These are phyloP conservation scores for Coemansia sp. DNA, from an alignment of 192 early-diverging fungal species.

Conservation along the genomic window DNA sequence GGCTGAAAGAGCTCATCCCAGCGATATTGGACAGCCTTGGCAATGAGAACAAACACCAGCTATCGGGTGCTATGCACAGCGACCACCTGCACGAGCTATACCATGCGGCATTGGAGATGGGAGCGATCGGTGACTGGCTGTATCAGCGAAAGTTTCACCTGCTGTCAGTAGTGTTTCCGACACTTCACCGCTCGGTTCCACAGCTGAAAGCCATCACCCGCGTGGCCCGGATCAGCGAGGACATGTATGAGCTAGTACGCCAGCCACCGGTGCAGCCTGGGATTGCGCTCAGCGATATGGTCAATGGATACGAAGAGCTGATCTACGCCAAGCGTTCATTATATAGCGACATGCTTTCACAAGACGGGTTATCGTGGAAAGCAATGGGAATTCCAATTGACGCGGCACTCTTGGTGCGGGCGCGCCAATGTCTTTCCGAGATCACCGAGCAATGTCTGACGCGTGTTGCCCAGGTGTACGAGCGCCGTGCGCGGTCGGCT, in stretches of 20 bases:
- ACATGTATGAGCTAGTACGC: slow-evolving; percentile 31
- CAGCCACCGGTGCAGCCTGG: slow-evolving; percentile 18
- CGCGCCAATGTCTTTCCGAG: slow-evolving; percentile 28
- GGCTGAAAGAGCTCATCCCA: slow-evolving; percentile 22
- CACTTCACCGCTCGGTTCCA: slow-evolving; percentile 17
- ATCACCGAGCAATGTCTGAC: slow-evolving; percentile 26
- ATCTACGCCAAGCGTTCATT: slow-evolving; percentile 13
- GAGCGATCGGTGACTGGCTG: slow-evolving; percentile 39
- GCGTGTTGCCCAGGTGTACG: slow-evolving; percentile 21
- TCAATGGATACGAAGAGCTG: slow-evolving; percentile 31
- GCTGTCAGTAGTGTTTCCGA: slow-evolving; percentile 21
- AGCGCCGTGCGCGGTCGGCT: slow-evolving; percentile 34
- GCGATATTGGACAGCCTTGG: slow-evolving; percentile 11
- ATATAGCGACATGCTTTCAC: slow-evolving; percentile 29
- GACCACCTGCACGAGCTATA: slow-evolving; percentile 33
- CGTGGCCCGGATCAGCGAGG: slow-evolving; percentile 26
- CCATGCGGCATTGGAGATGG: slow-evolving; percentile 20
- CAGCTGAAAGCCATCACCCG: slow-evolving; percentile 18
- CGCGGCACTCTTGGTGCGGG: slow-evolving; percentile 16
- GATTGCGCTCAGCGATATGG: slow-evolving; percentile 18
- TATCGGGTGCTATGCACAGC: slow-evolving; percentile 1
- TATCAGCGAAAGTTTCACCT: slow-evolving; percentile 20
- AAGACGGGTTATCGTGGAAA: slow-evolving; percentile 40
- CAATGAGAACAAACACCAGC: neutral
- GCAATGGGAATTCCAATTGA: slow-evolving; percentile 43